Evolutionary conservation across 148 eudicot species (phyloP).

Genomic region (Rhododendron williamsianum): DNA sequence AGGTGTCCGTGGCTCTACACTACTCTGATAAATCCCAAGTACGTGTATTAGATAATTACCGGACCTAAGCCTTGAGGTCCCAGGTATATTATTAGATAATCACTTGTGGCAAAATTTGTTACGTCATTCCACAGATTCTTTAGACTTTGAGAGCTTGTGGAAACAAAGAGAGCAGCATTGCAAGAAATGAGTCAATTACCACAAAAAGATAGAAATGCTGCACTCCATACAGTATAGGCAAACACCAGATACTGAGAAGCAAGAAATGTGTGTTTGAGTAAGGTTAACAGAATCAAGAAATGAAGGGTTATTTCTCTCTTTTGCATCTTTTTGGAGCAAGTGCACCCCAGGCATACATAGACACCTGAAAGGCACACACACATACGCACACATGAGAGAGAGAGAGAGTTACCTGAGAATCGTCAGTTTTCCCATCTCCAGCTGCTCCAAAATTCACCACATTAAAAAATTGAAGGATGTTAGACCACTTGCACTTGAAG

Average conservation of each 20-base stretch:
- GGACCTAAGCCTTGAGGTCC: neutral
- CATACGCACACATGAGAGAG: neutral
- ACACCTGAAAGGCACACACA: neutral
- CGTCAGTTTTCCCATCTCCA: conserved; percentile 48
- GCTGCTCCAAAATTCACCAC: conserved; percentile 41
- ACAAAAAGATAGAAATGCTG: neutral
- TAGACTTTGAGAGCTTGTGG: neutral
- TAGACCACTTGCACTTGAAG: conserved; percentile 16
- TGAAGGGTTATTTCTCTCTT: neutral
- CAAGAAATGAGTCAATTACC: neutral
- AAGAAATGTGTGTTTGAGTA: neutral
- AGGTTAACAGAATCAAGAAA: neutral
- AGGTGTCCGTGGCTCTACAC: too few relatives aligned
- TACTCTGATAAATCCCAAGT: too few relatives aligned
- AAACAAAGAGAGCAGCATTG: neutral
- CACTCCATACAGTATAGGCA: neutral
- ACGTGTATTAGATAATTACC: too few relatives aligned
- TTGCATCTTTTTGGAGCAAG: neutral
- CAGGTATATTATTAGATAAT: neutral
- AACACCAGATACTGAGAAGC: neutral
- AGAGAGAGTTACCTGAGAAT: conserved; percentile 30
- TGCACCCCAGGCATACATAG: too few relatives aligned
- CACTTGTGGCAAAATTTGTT: neutral
- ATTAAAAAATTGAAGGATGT: conserved; percentile 13
- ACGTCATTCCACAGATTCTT: neutral